Percentiles rank a stretch among this genome's conserved stretches.
Evolutionary conservation across 2,329 filamentous ascomycete species (phyloP).

Genomic region (Xylaria sp.): DNA sequence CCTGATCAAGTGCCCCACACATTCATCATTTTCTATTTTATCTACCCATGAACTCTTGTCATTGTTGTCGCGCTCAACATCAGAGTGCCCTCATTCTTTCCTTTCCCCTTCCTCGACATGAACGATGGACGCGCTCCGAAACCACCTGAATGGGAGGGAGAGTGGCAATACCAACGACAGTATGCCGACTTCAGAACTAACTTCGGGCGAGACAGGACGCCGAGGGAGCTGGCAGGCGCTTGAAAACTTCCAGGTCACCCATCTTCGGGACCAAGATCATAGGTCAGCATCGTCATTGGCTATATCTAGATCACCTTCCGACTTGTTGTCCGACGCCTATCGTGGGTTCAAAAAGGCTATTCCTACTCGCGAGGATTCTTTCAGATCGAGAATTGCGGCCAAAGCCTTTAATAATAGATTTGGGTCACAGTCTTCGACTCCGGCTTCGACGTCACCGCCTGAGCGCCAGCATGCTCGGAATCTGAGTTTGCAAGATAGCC

Average conservation of each 20-base stretch:
- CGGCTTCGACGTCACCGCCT: conserved; percentile 34
- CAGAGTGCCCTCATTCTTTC: background rate
- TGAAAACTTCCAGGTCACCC: conserved; percentile 56
- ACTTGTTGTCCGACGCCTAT: conserved; percentile 63
- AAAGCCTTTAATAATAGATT: conserved; percentile 47
- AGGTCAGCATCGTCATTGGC: conserved; percentile 41
- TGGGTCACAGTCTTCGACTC: conserved; percentile 36
- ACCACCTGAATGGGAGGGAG: conserved; percentile 15
- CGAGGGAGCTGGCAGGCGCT: conserved; percentile 47
- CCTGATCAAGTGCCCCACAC: conserved; percentile 22
- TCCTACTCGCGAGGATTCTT: conserved; percentile 55
- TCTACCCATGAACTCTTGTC: conserved; percentile 10
- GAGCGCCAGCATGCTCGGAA: conserved; percentile 61
- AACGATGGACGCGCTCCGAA: conserved; percentile 11
- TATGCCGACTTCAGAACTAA: conserved; percentile 48
- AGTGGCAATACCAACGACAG: conserved; percentile 14
- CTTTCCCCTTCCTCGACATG: background rate
- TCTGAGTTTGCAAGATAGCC: conserved; percentile 65
- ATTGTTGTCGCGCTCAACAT: background rate
- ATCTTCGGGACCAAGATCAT: conserved; percentile 49
- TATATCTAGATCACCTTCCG: conserved; percentile 54
- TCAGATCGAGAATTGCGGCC: conserved; percentile 56
- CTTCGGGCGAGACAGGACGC: conserved; percentile 43
- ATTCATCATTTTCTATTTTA: conserved; percentile 18
- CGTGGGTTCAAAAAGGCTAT: conserved; percentile 62